Evolutionary conservation across 768 basidiomycete species (phyloP), one percentile per base, ranked within the genome.

Genomic region (Amanita thiersii): DNA sequence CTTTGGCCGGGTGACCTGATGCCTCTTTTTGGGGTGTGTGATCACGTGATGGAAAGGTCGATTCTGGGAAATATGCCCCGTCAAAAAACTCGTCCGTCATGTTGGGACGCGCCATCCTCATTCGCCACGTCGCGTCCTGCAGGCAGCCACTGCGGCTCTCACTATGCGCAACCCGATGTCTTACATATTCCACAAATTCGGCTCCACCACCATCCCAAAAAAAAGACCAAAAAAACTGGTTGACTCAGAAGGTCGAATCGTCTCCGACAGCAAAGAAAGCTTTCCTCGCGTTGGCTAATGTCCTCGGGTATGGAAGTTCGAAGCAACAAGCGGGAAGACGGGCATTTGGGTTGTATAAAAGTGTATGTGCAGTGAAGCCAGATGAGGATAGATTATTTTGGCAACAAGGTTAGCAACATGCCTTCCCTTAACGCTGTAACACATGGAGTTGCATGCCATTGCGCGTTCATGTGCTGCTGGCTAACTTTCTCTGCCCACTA

Each of bases 321-420:
- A 77, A 71, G 47, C 81, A 86, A 47, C 48, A 77, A 2, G 79
- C 81, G 0, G 81, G 72, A 15, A 53, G 74, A 37, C 64, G 79
- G n/a, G 66, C 78, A 2, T 70, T 78, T 29, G 60, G 60, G 12
- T 51, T 85, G 37, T 86, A 86, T 52, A 67, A 74, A 37, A 56
- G 68, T 12, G 51, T 82, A 5, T 81, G 78, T 50, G 70, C 73
- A 1, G 56, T 63, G 11, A 69, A 62, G 34, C 72, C 81, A 12
- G 83, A 84, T 46, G 65, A 76, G 43, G 77, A 83, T 46, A 57
- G 50, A 9, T 58, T 52, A 4, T 85, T 84, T 55, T 86, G 84
- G 84, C 70, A 67, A 50, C 59, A 79, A 40, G 75, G 84, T 81
- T 55, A 43, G 68, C 59, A n/a, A n/a, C n/a, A n/a, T n/a, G n/a